Percentiles rank a stretch among this genome's conserved stretches.
phyloP scores from a whole-genome alignment of 2,329 filamentous ascomycete species.

The Pseudogymnoascus sp. region DNA sequence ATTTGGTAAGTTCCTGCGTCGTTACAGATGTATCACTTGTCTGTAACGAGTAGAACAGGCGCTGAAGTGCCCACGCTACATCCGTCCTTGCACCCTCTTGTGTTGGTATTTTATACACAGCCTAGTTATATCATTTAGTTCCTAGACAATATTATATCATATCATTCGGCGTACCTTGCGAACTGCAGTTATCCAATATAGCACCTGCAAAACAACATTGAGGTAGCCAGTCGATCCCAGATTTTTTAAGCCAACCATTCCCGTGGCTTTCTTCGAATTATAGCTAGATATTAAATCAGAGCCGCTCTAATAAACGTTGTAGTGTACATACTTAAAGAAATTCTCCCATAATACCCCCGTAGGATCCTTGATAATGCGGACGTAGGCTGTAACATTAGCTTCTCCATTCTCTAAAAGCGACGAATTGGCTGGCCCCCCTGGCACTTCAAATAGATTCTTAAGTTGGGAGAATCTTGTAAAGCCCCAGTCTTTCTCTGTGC shows the following conservation, averaged over 20 bases:
- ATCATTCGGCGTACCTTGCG: constrained; percentile 56
- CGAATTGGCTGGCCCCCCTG: constrained; percentile 60
- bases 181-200: constrained; percentile 87
- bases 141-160: not conserved
- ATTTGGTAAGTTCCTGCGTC: constrained; percentile 88
- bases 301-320: not conserved
- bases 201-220: constrained; percentile 73
- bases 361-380: constrained; percentile 75
- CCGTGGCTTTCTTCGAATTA: constrained; percentile 96
- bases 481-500: constrained; percentile 95
- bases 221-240: constrained; percentile 90
- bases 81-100: constrained; percentile 74
- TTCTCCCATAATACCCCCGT: constrained; percentile 88
- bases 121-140: constrained; percentile 40
- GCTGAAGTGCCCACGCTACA: constrained; percentile 87
- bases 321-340: constrained; percentile 54
- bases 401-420: constrained; percentile 70
- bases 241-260: constrained; percentile 92
- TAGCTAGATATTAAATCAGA: constrained; percentile 40
- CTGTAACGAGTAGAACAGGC: constrained; percentile 90
- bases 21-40: constrained; percentile 75
- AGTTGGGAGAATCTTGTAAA: constrained; percentile 95
- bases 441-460: constrained; percentile 69
- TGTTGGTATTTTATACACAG: constrained; percentile 95
- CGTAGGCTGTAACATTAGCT: constrained; percentile 74